Evolutionary conservation across 306 rosid genomes (phyloP), one percentile per base, ranked within the genome.

Genomic region (Corylus heterophylla): DNA sequence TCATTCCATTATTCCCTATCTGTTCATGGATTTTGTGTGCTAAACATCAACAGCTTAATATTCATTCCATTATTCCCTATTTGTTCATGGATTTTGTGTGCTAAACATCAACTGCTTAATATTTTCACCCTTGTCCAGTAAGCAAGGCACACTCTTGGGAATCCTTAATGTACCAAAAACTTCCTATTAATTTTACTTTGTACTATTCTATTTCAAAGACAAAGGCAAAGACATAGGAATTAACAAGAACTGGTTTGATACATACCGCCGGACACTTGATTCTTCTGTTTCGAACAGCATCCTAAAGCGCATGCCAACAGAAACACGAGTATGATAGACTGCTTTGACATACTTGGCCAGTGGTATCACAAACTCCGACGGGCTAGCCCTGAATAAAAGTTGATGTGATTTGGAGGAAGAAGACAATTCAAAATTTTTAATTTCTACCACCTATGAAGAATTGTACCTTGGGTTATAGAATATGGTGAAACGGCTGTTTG

Each of bases 241-340:
- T 68, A n/a, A 81, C 22, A 1, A 10, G 27, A 51, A 72, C 22
- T 64, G 69, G 74, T 47, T 29, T 6, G 54, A 66, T 78, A 81
- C 88, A 31, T 87, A 93, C 99, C 99, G 89, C 16, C 98, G 92
- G 76, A 95, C 98, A 73, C 99, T 93, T 70, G 99, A 95, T 83
- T 95, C 99, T 83, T 95, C 99, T 8, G 99, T 95, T 87, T 95
- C 99, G 85, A 95, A 95, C 82, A 95, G 84, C 99, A 95, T 95
- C 82, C 99, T 83, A 86, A 95, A 95, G 44, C 98, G 98, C 99
- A 95, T 95, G 55, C 98, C 99, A 75, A 95, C 99, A 39, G 99
- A 93, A 72, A 95, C 90, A 56, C 98, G 93, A 58, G 98, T 95
- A 79, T 95, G 98, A 85, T 88, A 95, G 85, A 90, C 98, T 69